Conservation (phyloP, 192 early-diverging fungal genomes). For the Coemansia guatemalensis region DNA sequence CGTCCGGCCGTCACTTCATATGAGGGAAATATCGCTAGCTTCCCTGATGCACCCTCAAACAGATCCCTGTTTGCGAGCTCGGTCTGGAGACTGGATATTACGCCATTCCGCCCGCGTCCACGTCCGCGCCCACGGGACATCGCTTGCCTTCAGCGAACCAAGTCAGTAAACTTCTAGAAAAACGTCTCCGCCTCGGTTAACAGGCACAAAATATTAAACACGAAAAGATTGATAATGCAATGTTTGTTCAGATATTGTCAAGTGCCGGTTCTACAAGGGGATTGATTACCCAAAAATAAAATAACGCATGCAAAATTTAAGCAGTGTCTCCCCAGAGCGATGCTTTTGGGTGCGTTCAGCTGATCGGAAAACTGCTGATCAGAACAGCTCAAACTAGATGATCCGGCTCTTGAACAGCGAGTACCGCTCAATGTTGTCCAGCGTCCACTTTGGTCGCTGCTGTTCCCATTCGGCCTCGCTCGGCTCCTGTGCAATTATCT, state of each 20-base stretch:
- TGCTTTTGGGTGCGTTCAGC: slow-evolving; percentile 3
- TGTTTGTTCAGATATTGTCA: neutral
- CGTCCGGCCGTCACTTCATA: slow-evolving; percentile 22
- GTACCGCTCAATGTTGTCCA: slow-evolving; percentile 90
- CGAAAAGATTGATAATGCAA: neutral
- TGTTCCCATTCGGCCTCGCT: slow-evolving; percentile 54
- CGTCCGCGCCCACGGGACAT: slow-evolving; percentile 43
- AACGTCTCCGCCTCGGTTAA: neutral
- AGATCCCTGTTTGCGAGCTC: slow-evolving; percentile 36
- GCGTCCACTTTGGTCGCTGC: slow-evolving; percentile 58
- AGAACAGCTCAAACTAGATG: slow-evolving; percentile 50
- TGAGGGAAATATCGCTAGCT: slow-evolving; percentile 19
- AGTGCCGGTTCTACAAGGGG: neutral
- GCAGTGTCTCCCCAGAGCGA: neutral
- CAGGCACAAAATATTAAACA: neutral
- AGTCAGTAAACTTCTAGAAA: neutral
- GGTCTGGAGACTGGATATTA: slow-evolving; percentile 47
- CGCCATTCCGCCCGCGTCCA: slow-evolving; percentile 32
- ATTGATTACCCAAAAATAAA: neutral
- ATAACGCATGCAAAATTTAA: neutral
- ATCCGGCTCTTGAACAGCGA: slow-evolving; percentile 89
- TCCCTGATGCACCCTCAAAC: slow-evolving; percentile 17
- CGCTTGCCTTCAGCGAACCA: neutral
- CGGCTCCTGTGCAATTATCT: slow-evolving; percentile 34
- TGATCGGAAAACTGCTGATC: neutral